Conservation (phyloP, 192 early-diverging fungal species). For the Hyaloraphidium curvatum region DNA sequence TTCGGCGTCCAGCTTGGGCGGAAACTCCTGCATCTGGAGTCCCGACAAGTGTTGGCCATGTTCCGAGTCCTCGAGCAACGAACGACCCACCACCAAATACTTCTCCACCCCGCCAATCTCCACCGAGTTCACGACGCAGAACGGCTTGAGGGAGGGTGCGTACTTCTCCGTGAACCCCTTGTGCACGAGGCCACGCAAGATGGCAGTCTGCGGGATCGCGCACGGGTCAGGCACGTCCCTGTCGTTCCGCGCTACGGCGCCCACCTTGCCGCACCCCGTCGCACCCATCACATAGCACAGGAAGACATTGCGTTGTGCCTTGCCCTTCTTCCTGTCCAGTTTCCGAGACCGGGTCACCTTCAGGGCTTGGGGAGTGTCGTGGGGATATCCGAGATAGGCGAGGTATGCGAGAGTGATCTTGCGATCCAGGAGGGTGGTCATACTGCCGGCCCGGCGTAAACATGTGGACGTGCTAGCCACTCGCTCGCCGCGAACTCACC, state of each 20-base stretch:
- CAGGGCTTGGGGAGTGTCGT: constrained; percentile 72
- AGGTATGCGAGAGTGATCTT: constrained; percentile 78
- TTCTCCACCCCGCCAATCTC: constrained; percentile 87
- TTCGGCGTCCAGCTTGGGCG: constrained; percentile 64
- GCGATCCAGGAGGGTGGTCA: constrained; percentile 87
- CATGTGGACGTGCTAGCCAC: background rate
- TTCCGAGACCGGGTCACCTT: constrained; percentile 53
- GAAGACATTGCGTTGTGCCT: constrained; percentile 77
- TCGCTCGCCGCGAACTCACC: constrained; percentile 21
- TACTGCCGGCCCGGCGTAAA: constrained; percentile 30
- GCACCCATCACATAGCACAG: constrained; percentile 90
- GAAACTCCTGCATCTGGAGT: constrained; percentile 76
- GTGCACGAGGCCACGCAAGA: constrained; percentile 70
- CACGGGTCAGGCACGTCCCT: background rate
- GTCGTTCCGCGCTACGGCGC: background rate
- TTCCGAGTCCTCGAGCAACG: too few species aligned
- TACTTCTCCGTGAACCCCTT: constrained; percentile 62
- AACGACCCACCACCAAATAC: constrained; percentile 61
- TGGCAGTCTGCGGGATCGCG: constrained; percentile 32
- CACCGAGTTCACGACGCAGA: constrained; percentile 82
- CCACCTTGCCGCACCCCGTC: constrained; percentile 74
- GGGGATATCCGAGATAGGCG: constrained; percentile 89
- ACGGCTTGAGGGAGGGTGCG: constrained; percentile 49
- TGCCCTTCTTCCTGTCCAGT: constrained; percentile 55
- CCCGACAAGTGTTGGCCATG: too few species aligned